Evolutionary conservation across 2,329 filamentous ascomycete species (phyloP), one percentile per base, ranked within the genome.

Genomic region (Dothideomycetes sp.): DNA sequence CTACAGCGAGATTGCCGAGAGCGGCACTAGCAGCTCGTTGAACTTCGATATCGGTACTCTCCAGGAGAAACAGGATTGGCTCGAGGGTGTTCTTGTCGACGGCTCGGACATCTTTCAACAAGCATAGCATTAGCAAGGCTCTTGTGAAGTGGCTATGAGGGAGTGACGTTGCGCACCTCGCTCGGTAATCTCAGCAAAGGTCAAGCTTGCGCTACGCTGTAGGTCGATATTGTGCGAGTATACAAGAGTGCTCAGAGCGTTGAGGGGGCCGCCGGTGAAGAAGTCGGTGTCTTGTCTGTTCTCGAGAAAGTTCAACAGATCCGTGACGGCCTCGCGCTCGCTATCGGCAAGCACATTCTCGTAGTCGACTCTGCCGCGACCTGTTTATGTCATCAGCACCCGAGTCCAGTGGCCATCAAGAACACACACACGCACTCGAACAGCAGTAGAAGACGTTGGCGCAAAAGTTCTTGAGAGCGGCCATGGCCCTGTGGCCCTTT

Each of bases 171-270:
- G 51, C 47, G 54, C 73, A 95, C 91, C 89, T 85, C 89, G 70
- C 66, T 98, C 91, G 27, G 91, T 98, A 52, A 98, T 98, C 63
- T 98, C 91, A 46, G 91, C 91, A 71, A 98, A 98, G 2, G 91
- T 98, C 63, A 98, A 76, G 62, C 89, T 96, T 39, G 91, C 91
- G 67, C 91, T 96, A 51, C 91, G 78, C 68, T 98, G 91, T 39
- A 98, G 74, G 62, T 98, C 91, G 60, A 98, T 88, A 67, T 98
- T 98, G 64, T 96, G 88, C 44, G 91, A 98, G 63, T 94, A 98
- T 44, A 98, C 91, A 18, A 98, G 76, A 10, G 89, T 98, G 64
- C 86, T 95, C 43, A 98, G 70, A 32, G 91, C 89, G 64, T 84
- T 83, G 44, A 98, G 78, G 32, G 91, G 91, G 58, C 95, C 88